These are phyloP conservation scores for Ciborinia camelliae DNA, from an alignment of 2,329 filamentous ascomycete species.

Conservation along the genomic window DNA sequence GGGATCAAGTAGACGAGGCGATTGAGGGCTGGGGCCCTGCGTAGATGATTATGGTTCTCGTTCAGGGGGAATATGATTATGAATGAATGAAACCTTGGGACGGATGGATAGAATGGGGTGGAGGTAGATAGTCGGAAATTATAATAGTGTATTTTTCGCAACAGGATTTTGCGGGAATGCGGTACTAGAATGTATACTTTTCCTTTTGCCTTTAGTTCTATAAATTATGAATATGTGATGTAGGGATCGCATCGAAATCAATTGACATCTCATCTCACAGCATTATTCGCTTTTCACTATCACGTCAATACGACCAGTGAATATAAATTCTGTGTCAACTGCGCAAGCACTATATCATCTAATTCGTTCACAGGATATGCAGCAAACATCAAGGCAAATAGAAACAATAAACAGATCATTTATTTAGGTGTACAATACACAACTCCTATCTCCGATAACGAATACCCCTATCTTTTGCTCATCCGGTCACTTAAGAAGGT, in stretches of 20 bases:
- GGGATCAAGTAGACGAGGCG: conserved; percentile 69
- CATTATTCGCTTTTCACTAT: neutral
- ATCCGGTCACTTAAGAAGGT: too few species aligned
- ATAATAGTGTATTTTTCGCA: neutral
- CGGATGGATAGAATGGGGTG: neutral
- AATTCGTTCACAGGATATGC: neutral
- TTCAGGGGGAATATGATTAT: neutral
- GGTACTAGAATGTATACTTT: neutral
- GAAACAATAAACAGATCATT: too few species aligned
- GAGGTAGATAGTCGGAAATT: neutral
- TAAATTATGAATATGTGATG: neutral
- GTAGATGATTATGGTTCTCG: neutral
- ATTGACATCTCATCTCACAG: neutral
- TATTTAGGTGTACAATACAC: too few species aligned
- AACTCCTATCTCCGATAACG: neutral
- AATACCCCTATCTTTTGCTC: neutral
- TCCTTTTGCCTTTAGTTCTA: neutral
- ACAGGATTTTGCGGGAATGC: neutral
- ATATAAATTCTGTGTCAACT: neutral
- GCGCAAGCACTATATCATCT: neutral
- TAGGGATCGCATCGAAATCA: neutral
- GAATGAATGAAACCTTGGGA: conserved; percentile 7
- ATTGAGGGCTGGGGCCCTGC: conserved; percentile 42
- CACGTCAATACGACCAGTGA: neutral
- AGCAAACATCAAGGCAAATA: neutral